phyloP scores from a whole-genome alignment of 164 flowering plant genomes.

The Magnolia officinalis region DNA sequence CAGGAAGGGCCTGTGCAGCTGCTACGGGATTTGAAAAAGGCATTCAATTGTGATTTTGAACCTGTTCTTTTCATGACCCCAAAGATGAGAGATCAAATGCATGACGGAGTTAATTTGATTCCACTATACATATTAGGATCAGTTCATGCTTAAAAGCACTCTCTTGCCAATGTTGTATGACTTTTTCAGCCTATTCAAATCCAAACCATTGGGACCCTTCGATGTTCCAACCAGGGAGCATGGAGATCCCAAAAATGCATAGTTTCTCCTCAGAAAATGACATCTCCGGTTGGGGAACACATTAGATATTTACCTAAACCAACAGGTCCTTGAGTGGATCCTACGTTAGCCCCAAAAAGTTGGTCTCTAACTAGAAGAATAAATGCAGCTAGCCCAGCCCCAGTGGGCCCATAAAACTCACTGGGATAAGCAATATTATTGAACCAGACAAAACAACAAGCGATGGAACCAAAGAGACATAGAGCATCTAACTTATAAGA shows the following conservation, averaged over 20 bases:
- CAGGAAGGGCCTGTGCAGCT: too few relatives aligned
- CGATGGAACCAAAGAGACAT: not conserved
- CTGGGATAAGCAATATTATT: not conserved
- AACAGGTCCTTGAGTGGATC: constrained; percentile 1
- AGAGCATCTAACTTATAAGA: not conserved
- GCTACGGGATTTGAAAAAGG: too few relatives aligned
- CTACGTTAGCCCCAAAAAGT: not conserved
- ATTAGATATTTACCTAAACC: constrained; percentile 1
- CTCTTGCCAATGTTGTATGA: too few relatives aligned
- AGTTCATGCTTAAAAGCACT: too few relatives aligned
- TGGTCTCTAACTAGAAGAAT: not conserved
- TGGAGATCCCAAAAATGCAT: constrained; percentile 18
- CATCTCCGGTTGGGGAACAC: not conserved
- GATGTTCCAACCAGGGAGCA: constrained; percentile 23
- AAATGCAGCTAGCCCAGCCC: not conserved
- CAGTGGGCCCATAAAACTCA: not conserved
- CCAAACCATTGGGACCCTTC: constrained; percentile 1
- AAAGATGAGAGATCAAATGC: too few relatives aligned
- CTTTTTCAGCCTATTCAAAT: too few relatives aligned
- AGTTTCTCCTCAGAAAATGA: constrained; percentile 18
- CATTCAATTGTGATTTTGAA: too few relatives aligned
- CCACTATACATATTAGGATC: too few relatives aligned
- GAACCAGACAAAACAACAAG: not conserved
- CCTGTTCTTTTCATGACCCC: too few relatives aligned
- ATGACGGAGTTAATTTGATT: too few relatives aligned